These are phyloP conservation scores for Trichosporon sp. DNA, from an alignment of 1,284 basidiomycete species.

Conservation along the genomic window DNA sequence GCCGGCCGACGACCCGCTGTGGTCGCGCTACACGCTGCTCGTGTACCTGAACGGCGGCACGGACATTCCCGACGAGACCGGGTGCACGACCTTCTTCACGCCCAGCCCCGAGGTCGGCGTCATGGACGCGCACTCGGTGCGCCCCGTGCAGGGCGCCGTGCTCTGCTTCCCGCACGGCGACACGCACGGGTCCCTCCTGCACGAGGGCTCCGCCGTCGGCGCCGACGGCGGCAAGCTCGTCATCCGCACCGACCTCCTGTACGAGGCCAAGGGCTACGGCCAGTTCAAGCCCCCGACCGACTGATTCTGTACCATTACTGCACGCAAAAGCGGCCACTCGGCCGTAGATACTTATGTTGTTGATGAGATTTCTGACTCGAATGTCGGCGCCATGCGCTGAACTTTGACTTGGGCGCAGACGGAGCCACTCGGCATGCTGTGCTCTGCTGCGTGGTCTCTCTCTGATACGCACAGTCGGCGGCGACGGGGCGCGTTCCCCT, in stretches of 20 bases:
- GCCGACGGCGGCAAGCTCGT: conserved; percentile 47
- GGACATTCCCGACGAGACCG: conserved; percentile 50
- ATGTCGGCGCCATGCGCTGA: no score
- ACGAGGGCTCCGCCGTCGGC: conserved; percentile 50
- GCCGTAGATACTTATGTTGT: no score
- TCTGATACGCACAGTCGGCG: no score
- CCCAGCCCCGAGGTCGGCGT: conserved; percentile 51
- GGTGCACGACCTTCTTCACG: conserved; percentile 58
- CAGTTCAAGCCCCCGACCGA: conserved; percentile 40
- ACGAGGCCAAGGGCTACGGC: conserved; percentile 49
- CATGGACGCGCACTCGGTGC: conserved; percentile 54
- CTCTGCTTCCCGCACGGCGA: conserved; percentile 55
- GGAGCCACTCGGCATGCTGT: no score
- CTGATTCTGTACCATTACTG: no score
- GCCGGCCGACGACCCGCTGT: conserved; percentile 45
- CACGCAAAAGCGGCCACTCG: no score
- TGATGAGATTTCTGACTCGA: no score
- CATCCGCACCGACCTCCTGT: conserved; percentile 49
- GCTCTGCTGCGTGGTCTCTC: no score
- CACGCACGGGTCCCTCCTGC: conserved; percentile 47
- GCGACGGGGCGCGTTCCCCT: no score
- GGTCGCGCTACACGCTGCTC: conserved; percentile 56
- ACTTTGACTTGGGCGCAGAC: no score
- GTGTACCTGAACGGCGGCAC: conserved; percentile 55
- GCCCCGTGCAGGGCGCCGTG: conserved; percentile 54